phyloP scores from a whole-genome alignment of 805 yeast species.

The Blastobotrys terrestris region DNA sequence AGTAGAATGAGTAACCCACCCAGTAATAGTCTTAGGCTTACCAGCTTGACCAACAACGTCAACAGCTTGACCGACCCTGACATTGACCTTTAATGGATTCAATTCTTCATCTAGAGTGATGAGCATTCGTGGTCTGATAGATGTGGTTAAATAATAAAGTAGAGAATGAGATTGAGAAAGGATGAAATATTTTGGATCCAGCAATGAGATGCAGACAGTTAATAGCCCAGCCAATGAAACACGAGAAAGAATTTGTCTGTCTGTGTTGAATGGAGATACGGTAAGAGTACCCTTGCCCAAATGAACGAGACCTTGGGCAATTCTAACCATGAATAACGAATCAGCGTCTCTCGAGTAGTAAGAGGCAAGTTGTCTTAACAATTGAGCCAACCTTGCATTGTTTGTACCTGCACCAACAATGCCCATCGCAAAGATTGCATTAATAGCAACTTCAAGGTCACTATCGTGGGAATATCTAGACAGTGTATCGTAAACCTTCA shows the following conservation, averaged over 20 bases:
- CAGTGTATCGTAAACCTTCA: conserved; percentile 93
- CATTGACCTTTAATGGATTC: conserved; percentile 90
- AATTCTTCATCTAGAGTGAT: conserved; percentile 88
- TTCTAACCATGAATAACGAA: conserved; percentile 83
- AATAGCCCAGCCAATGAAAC: conserved; percentile 85
- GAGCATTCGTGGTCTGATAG: conserved; percentile 88
- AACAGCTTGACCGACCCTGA: conserved; percentile 97
- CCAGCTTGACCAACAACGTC: conserved; percentile 99
- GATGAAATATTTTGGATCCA: conserved; percentile 80
- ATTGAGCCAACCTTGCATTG: conserved; percentile 95
- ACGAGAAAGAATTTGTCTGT: conserved; percentile 78
- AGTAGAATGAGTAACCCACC: conserved; percentile 98
- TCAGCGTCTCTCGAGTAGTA: conserved; percentile 89
- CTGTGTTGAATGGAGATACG: conserved; percentile 81
- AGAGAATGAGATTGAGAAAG: conserved; percentile 69
- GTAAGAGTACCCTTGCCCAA: conserved; percentile 95
- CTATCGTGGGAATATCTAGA: conserved; percentile 96
- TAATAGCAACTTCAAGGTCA: conserved; percentile 88
- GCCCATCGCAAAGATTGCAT: conserved; percentile 96
- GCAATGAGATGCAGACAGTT: conserved; percentile 74
- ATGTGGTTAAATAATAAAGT: conserved; percentile 78
- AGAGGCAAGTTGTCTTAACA: conserved; percentile 88
- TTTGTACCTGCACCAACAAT: conserved; percentile 98
- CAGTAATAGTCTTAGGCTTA: conserved; percentile 96
- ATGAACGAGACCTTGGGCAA: conserved; percentile 92